A percentile compares a stretch with the other conserved stretches of the same genome.
These are phyloP conservation scores for Lyophyllum semitale DNA, from an alignment of 768 basidiomycete species.

Conservation along the genomic window DNA sequence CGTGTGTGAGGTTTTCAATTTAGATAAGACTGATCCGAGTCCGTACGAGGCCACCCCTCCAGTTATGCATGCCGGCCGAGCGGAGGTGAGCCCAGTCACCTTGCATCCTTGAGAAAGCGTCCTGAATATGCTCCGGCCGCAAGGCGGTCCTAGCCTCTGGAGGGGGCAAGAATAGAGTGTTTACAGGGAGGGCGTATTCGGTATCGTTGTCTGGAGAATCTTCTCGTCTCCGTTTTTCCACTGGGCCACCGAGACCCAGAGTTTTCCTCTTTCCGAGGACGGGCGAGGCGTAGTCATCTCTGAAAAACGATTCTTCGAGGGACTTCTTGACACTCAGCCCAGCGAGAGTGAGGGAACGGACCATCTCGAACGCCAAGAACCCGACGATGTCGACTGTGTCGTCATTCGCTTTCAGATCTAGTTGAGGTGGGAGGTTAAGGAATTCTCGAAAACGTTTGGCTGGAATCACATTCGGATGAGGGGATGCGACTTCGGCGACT, in stretches of 20 bases:
- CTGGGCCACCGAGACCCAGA: slow-evolving; percentile 41
- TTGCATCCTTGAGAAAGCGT: slow-evolving; percentile 91
- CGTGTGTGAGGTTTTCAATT: slow-evolving; percentile 3
- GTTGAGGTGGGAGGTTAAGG: slow-evolving; percentile 81
- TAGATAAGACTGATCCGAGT: slow-evolving; percentile 81
- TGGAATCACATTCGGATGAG: slow-evolving; percentile 28
- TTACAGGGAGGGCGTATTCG: slow-evolving; percentile 66
- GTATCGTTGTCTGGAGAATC: slow-evolving; percentile 62
- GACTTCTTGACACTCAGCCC: slow-evolving; percentile 83
- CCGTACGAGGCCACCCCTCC: slow-evolving; percentile 82
- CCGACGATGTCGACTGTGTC: slow-evolving; percentile 97
- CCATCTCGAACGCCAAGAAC: slow-evolving; percentile 97
- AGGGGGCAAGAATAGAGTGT: slow-evolving; percentile 79
- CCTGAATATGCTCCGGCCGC: slow-evolving; percentile 84
- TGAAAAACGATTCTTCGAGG: slow-evolving; percentile 69
- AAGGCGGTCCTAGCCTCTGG: slow-evolving; percentile 80
- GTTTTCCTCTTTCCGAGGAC: slow-evolving; percentile 73
- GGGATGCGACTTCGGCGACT: neutral
- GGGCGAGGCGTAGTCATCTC: slow-evolving; percentile 67
- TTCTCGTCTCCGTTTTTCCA: slow-evolving; percentile 57
- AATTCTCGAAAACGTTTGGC: slow-evolving; percentile 96
- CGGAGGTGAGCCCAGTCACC: slow-evolving; percentile 79
- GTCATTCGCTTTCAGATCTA: slow-evolving; percentile 89
- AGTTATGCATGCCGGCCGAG: slow-evolving; percentile 86
- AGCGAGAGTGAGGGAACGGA: slow-evolving; percentile 87